phyloP scores from a whole-genome alignment of 2,329 filamentous ascomycete genomes.

The Teratosphaeria pseudoeucalypti region DNA sequence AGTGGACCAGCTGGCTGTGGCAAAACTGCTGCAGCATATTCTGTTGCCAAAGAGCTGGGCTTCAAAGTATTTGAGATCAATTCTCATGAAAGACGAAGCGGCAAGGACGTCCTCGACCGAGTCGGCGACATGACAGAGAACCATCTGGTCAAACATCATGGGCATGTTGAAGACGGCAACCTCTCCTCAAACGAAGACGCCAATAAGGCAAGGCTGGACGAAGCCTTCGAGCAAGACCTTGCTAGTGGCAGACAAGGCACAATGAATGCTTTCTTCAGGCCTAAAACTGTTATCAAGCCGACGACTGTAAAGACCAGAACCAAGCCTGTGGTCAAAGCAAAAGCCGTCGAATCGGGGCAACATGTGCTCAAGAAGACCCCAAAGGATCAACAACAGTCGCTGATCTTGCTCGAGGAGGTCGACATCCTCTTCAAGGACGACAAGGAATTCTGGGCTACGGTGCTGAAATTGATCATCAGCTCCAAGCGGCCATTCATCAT shows the following conservation, averaged over 20 bases:
- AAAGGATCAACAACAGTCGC: slow-evolving; percentile 69
- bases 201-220: slow-evolving; percentile 20
- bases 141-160: slow-evolving; percentile 62
- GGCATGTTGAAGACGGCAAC: slow-evolving; percentile 14
- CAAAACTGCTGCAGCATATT: slow-evolving; percentile 87
- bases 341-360: slow-evolving; percentile 15
- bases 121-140: slow-evolving; percentile 97
- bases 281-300: slow-evolving; percentile 28
- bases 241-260: slow-evolving; percentile 64
- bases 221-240: slow-evolving; percentile 47
- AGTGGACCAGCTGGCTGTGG: slow-evolving; percentile 85
- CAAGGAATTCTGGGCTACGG: slow-evolving; percentile 83
- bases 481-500: slow-evolving; percentile 89
- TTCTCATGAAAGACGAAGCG: slow-evolving; percentile 67
- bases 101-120: slow-evolving; percentile 79
- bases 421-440: slow-evolving; percentile 93
- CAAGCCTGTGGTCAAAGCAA: slow-evolving; percentile 7
- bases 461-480: slow-evolving; percentile 65
- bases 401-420: slow-evolving; percentile 89
- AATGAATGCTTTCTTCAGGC: slow-evolving; percentile 71
- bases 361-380: slow-evolving; percentile 25
- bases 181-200: slow-evolving; percentile 26
- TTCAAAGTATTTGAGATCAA: slow-evolving; percentile 97
- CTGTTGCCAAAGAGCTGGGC: slow-evolving; percentile 79
- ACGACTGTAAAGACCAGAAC: slow-evolving; percentile 16